Evolutionary conservation across 2,329 filamentous ascomycete species (phyloP), one percentile per base, ranked within the genome.

Genomic region (Neodidymelliopsis sp.): DNA sequence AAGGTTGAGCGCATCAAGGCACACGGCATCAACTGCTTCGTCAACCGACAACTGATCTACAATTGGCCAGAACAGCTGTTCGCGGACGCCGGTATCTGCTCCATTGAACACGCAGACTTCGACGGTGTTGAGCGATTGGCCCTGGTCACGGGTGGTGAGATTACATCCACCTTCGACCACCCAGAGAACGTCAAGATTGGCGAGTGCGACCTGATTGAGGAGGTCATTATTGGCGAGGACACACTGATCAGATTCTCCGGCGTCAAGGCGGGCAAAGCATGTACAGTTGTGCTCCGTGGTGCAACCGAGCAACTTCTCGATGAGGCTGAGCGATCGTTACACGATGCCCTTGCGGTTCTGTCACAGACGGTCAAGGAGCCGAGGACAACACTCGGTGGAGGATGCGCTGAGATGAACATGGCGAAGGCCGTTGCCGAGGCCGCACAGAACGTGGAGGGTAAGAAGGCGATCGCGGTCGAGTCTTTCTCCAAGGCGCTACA

Each of bases 41-140:
- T 99, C 76, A 99, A 99, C 84, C 84, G 94, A 64, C 94, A 99
- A 75, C 85, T 99, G 57, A 99, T 99, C 78, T 99, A 99, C 83
- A 99, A 99, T 82, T 99, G 94, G 94, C 94, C 94, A 5, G 94
- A 99, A 77, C 94, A 99, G 78, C 87, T 99, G 35, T 99, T 99
- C 71, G 91, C 93, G 25, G 94, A 99, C 74, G 93, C 92, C 6
- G 94, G 94, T 55, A 97, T 99, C 76, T 90, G 96, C 81, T 96
- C 91, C 20, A 99, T 99, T 64, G 94, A 99, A 79, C 94, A 99
- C 74, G 94, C 94, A 60, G 94, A 99, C 77, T 99, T 99, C 70
- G 94, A 99, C 71, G 94, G 94, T 58, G 95, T 99, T 60, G 94
- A 99, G 81, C 85, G 94, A 31, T 77, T 99, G 63, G 93, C 94